phyloP scores from a whole-genome alignment of 805 yeast genomes.

The Dipodascopsis uninucleata region DNA sequence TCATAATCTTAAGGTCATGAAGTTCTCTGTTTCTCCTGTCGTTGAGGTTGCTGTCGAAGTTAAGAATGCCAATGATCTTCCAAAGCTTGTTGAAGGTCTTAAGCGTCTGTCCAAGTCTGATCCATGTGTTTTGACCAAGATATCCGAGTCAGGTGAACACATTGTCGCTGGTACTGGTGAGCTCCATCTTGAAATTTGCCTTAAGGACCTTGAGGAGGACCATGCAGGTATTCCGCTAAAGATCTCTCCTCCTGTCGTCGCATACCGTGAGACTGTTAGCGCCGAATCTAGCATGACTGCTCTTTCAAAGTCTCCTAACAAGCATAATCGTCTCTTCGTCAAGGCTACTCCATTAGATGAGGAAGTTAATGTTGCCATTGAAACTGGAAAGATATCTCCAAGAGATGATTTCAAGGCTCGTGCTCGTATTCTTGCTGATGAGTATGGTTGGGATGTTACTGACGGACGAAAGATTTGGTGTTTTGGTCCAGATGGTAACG shows the following conservation, averaged over 20 bases:
- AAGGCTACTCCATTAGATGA: conserved; percentile 95
- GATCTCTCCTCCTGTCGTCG: conserved; percentile 95
- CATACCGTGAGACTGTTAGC: conserved; percentile 98
- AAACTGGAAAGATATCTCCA: conserved; percentile 85
- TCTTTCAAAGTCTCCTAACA: conserved; percentile 98
- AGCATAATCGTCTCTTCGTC: conserved; percentile 99
- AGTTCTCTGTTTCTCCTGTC: conserved; percentile 99
- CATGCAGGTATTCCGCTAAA: conserved; percentile 99
- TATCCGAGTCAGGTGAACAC: conserved; percentile 97
- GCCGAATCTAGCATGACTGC: conserved; percentile 93
- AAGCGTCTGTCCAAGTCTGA: conserved; percentile 99
- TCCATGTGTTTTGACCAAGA: conserved; percentile 90
- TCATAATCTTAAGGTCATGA: conserved; percentile 99
- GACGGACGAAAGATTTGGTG: conserved; percentile 99
- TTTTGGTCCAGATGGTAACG: conserved; percentile 99
- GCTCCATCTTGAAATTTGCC: conserved; percentile 97
- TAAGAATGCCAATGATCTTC: conserved; percentile 98
- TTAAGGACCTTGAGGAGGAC: conserved; percentile 92
- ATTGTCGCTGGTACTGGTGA: conserved; percentile 99
- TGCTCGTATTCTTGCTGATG: conserved; percentile 98
- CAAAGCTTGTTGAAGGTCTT: conserved; percentile 99
- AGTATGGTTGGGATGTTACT: conserved; percentile 98
- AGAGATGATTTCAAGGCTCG: conserved; percentile 98
- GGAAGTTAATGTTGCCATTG: conserved; percentile 89
- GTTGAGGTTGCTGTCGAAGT: conserved; percentile 99